Base-by-base conservation (phyloP, 352 stramenopile genomes). In the Albugo candida region DNA sequence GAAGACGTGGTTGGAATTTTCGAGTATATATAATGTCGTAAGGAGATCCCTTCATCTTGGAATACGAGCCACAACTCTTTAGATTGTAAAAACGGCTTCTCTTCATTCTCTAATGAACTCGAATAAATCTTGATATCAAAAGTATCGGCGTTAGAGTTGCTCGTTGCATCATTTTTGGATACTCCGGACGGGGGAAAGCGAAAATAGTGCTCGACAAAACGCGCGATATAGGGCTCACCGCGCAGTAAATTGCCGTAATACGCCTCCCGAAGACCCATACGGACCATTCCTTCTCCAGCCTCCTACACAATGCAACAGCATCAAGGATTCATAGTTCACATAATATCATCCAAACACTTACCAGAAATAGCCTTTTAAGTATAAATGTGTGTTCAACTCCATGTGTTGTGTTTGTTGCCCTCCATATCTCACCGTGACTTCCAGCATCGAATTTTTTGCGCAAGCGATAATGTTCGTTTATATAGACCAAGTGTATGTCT, bases 21-120 rank as follows among this genome's bases (percentile, higher is more conserved):
- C 20, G 81, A 62, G 52, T 95, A 95, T 13, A 95, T 55, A 51
- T 89, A 93, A 31, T 86, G 65, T 27, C 79, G 80, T 31, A 95
- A 60, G 14, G 78, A 92, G 44, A 71, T 79, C 18, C 83, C 83
- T 65, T 95, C 83, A 38, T 95, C 81, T 34, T 77, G 67, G 55
- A 95, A 95, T 14, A 93, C 81, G 27, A 95, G 61, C 83, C 83
- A 95, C 6, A 94, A 65, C 43, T 94, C 81, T 12, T 72, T n/a
- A n/a, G n/a, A n/a, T n/a, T n/a, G n/a, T n/a, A n/a, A n/a, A n/a
- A n/a, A n/a, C n/a, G n/a, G n/a, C n/a, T n/a, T n/a, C n/a, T n/a
- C n/a, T n/a, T n/a, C n/a, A n/a, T n/a, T n/a, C n/a, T n/a, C n/a
- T n/a, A n/a, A n/a, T n/a, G n/a, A n/a, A n/a, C n/a, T n/a, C n/a